Evolutionary conservation across 2,329 filamentous ascomycete genomes (phyloP), one percentile per base, ranked within the genome.

Genomic region (Byssothecium circinans): DNA sequence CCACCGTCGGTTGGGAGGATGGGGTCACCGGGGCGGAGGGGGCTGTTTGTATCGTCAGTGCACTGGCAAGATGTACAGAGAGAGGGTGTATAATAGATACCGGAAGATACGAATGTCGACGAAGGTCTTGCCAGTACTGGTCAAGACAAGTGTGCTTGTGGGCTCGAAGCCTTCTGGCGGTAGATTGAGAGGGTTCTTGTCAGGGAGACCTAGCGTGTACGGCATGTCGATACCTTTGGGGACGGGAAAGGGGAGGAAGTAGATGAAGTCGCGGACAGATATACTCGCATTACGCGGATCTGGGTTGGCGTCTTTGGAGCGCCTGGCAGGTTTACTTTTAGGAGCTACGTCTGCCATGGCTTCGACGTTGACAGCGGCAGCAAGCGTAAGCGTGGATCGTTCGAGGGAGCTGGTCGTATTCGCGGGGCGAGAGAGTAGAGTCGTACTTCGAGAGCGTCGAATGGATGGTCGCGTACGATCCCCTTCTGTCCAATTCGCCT

Each of bases 111-210:
- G 80, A 18, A 87, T 62, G 58, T 88, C 85, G 30, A 87, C 79
- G 61, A 85, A 88, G 30, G 74, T 77, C 23, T 73, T 73, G 20
- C 65, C 62, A 1, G 81, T 79, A 2, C 82, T 82, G 0, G 85
- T 87, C 37, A 88, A 71, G 11, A 88, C 85, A 3, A 86, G 62
- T 0, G 85, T 87, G 1, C 77, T 79, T 0, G 85, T 88, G 14
- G 81, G 81, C 64, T 88, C 85, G 41, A 62, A 57, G 18, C 57
- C 45, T 20, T 37, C 42, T 4, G 47, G 32, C 0, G 55, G 51
- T 0, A 62, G 52, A 34, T 61, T 54, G 11, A 68, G 59, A 0
- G 64, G 61, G 47, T 69, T 67, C 17, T 25, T 40, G 20, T 44
- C 2, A 0, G 64, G 64, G 14, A 69, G 58, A 22, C 54, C 47